A percentile compares a stretch with the other conserved stretches of the same genome.
Conservation (phyloP, 2,329 filamentous ascomycete genomes). For the Fonsecaea erecta region DNA sequence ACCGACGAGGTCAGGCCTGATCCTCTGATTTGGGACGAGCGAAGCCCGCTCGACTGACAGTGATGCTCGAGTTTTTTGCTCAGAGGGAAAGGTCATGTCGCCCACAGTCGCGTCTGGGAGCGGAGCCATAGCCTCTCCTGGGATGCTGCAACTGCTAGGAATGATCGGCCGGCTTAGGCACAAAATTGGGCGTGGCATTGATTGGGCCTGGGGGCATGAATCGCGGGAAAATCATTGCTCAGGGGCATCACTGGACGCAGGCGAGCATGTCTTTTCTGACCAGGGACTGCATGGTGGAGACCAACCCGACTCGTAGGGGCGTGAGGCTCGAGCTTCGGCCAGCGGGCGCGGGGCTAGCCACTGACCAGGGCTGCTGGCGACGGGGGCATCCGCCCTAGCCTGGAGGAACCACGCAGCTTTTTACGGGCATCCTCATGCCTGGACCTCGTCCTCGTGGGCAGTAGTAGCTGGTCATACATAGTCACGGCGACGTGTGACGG, state of each 20-base stretch:
- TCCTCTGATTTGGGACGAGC: conserved; percentile 12
- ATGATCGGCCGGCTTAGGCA: conserved; percentile 19
- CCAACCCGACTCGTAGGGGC: too few relatives aligned
- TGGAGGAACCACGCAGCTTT: neutral
- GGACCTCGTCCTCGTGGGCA: too few relatives aligned
- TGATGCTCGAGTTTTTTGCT: conserved; percentile 7
- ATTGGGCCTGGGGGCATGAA: conserved; percentile 23
- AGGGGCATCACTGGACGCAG: conserved; percentile 25
- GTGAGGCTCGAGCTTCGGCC: neutral
- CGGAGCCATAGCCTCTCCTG: conserved; percentile 14
- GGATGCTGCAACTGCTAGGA: neutral
- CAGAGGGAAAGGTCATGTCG: conserved; percentile 9
- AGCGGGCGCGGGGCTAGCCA: neutral
- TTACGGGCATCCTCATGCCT: too few relatives aligned
- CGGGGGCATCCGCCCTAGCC: conserved; percentile 1
- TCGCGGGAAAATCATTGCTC: conserved; percentile 31
- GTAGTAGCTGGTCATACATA: too few relatives aligned
- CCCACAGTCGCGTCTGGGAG: conserved; percentile 23
- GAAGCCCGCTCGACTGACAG: neutral
- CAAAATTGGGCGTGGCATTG: conserved; percentile 11
- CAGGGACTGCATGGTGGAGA: conserved; percentile 17
- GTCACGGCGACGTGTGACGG: too few relatives aligned
- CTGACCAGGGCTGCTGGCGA: neutral
- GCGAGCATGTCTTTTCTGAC: conserved; percentile 1
- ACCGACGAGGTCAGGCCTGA: conserved; percentile 14